These are phyloP conservation scores for Platanthera zijinensis DNA, from an alignment of 106 monocot genomes.

Conservation along the genomic window DNA sequence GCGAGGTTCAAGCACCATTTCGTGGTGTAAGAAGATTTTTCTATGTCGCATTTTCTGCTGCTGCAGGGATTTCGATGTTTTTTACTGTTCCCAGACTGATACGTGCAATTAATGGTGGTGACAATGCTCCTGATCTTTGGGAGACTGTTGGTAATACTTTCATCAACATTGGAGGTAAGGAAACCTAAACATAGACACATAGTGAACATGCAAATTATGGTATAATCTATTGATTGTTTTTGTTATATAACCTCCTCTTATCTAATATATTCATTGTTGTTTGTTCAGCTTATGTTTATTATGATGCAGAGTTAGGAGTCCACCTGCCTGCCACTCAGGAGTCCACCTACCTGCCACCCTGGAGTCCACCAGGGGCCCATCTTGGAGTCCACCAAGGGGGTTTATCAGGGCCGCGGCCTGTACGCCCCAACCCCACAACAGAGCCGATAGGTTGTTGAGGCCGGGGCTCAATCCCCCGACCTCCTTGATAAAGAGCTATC, in stretches of 20 bases:
- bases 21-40: conserved; percentile 98
- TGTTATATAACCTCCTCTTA: not conserved
- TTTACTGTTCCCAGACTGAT: conserved; percentile 88
- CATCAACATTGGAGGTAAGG: conserved; percentile 94
- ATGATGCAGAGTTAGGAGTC: no score
- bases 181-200: not conserved
- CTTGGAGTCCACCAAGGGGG: no score
- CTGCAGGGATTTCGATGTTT: conserved; percentile 85
- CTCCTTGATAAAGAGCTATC: no score
- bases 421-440: no score
- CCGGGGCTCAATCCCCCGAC: no score
- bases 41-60: conserved; percentile 79
- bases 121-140: conserved; percentile 72
- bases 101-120: conserved; percentile 72
- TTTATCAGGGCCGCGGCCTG: no score
- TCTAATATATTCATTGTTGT: not conserved
- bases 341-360: no score
- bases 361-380: no score
- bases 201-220: not conserved
- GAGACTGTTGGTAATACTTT: conserved; percentile 75
- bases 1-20: conserved; percentile 99
- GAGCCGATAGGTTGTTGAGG: no score
- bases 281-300: not conserved
- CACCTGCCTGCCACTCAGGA: no score
- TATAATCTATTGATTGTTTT: not conserved